Percentiles rank a stretch among this genome's conserved stretches.
Evolutionary conservation across 495 filamentous ascomycete species (phyloP).

Genomic region (Articulospora tetracladia): DNA sequence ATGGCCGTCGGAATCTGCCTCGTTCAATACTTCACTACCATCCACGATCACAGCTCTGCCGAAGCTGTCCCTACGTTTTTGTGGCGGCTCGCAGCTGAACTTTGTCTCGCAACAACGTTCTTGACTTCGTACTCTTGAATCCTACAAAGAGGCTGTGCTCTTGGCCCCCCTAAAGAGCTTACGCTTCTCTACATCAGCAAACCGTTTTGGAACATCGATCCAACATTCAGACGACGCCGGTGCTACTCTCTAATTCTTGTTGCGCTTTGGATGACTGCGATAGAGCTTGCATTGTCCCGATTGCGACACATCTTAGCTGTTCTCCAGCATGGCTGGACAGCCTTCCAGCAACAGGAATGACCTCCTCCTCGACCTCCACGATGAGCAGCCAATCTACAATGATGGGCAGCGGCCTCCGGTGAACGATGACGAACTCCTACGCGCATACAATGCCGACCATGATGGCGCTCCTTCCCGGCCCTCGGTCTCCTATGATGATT

Average conservation of each 20-base stretch:
- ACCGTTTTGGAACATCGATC: not conserved
- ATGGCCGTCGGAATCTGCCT: not conserved
- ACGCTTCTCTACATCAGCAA: not conserved
- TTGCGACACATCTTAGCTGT: conserved; percentile 17
- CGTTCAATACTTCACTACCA: not conserved
- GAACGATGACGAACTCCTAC: conserved; percentile 73
- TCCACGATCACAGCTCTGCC: not conserved
- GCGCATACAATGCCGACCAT: conserved; percentile 64
- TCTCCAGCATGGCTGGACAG: conserved; percentile 64
- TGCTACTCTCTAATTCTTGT: not conserved
- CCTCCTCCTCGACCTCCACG: conserved; percentile 69
- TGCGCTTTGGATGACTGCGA: conserved; percentile 11
- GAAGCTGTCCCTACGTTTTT: not conserved
- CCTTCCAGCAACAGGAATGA: conserved; percentile 60
- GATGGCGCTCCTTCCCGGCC: conserved; percentile 63
- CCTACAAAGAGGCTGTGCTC: conserved; percentile 34
- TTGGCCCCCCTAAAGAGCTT: not conserved
- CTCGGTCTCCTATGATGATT: conserved; percentile 92
- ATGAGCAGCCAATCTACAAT: conserved; percentile 66
- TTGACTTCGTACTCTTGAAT: conserved; percentile 19
- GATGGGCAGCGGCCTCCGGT: conserved; percentile 65
- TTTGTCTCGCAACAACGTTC: not conserved
- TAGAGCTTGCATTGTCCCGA: conserved; percentile 8
- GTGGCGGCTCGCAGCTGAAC: not conserved
- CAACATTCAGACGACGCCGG: not conserved